A percentile compares a stretch with the other conserved stretches of the same genome.
Evolutionary conservation across 768 basidiomycete genomes (phyloP).

Genomic region (Xerocomellus dryophilus): DNA sequence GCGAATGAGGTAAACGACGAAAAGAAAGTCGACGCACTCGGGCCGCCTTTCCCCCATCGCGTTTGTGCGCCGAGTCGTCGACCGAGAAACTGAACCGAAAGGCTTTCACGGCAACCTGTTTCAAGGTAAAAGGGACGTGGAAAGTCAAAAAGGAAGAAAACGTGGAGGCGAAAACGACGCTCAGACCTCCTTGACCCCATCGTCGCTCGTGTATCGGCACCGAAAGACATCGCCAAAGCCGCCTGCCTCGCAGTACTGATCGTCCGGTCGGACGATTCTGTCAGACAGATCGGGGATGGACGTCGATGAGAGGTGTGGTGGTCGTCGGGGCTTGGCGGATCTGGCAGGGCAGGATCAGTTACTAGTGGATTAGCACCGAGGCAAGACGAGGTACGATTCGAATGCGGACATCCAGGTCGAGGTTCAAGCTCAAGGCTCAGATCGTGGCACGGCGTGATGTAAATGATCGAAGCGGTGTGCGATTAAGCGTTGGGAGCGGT

Average conservation of each 20-base stretch:
- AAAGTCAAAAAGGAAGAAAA: background rate
- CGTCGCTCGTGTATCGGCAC: background rate
- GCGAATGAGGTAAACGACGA: background rate
- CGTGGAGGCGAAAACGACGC: background rate
- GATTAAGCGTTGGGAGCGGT: too few relatives aligned
- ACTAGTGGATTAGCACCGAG: too few relatives aligned
- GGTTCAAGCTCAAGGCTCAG: too few relatives aligned
- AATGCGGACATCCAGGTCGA: background rate
- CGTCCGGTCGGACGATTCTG: background rate
- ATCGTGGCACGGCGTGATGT: background rate
- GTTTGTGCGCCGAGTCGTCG: background rate
- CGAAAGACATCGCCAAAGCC: conserved; percentile 8
- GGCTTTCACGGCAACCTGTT: conserved; percentile 8
- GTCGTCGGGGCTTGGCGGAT: background rate
- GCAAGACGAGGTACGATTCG: background rate
- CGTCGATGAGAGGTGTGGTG: background rate
- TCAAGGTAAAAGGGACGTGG: background rate
- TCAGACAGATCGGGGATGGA: background rate
- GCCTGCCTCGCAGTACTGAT: conserved; percentile 1
- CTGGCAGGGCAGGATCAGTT: background rate
- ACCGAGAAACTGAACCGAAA: conserved; percentile 8
- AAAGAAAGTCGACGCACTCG: conserved; percentile 1
- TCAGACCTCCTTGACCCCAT: conserved; percentile 1
- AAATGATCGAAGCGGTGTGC: background rate
- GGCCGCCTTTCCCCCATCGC: background rate